Conservation (phyloP, 257 asterid genomes). For the Ajuga chamaepitys region DNA sequence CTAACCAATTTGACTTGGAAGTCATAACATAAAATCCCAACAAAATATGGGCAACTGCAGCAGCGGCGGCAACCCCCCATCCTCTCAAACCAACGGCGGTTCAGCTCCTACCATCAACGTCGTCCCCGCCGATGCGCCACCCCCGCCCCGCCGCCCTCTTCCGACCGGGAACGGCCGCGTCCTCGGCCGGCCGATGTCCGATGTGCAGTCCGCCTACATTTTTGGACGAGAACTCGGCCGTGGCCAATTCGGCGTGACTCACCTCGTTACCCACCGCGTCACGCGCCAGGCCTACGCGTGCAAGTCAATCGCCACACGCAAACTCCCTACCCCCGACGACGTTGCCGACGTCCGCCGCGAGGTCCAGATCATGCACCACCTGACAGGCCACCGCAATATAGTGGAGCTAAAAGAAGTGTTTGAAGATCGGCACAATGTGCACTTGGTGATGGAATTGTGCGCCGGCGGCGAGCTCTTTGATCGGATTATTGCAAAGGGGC, state of each 20-base stretch:
- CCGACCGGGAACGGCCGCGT: constrained; percentile 60
- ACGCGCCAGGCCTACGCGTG: constrained; percentile 61
- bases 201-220: constrained; percentile 48
- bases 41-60: constrained; percentile 64
- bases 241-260: constrained; percentile 88
- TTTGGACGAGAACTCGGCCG: constrained; percentile 89
- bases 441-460: constrained; percentile 78
- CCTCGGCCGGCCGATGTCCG: constrained; percentile 75
- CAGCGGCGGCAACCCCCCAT: constrained; percentile 23
- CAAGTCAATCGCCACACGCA: constrained; percentile 83
- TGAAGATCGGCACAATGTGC: constrained; percentile 70
- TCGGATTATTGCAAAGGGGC: constrained; percentile 74
- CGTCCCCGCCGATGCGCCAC: constrained; percentile 47
- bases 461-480: constrained; percentile 88
- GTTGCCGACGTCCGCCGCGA: constrained; percentile 78
- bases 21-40: constrained; percentile 19
- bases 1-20: constrained; percentile 27
- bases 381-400: constrained; percentile 74
- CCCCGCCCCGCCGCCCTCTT: constrained; percentile 61
- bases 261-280: constrained; percentile 53
- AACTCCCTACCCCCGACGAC: constrained; percentile 59
- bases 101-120: constrained; percentile 29
- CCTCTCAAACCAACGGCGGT: constrained; percentile 27
- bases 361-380: constrained; percentile 94
- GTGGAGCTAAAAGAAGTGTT: constrained; percentile 77